These are phyloP conservation scores for Phytomonas sp. DNA, from an alignment of 208 protist species.

Conservation along the genomic window DNA sequence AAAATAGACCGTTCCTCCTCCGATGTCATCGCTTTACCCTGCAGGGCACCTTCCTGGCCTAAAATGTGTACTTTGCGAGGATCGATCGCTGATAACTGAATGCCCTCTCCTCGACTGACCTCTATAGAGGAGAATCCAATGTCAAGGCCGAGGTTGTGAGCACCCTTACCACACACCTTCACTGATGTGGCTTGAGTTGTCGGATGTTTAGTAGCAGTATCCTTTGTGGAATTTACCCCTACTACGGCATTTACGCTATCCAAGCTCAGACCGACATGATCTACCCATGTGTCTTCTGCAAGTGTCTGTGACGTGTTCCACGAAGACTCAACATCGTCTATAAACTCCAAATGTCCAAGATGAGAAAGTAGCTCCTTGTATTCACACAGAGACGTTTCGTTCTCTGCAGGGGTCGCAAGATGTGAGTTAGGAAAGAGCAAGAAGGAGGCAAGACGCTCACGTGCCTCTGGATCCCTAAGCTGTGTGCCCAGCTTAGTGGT, in stretches of 20 bases:
- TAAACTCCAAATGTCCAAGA: background rate
- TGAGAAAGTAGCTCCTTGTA: background rate
- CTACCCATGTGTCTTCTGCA: background rate
- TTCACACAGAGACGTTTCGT: background rate
- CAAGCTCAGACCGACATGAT: background rate
- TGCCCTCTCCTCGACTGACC: background rate
- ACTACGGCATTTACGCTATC: background rate
- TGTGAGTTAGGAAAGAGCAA: background rate
- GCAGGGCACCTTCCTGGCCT: background rate
- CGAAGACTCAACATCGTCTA: background rate
- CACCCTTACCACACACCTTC: background rate
- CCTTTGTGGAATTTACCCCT: background rate
- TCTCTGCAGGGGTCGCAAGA: background rate
- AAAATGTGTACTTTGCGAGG: background rate
- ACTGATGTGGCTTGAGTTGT: background rate
- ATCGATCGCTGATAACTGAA: background rate
- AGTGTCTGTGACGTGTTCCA: background rate
- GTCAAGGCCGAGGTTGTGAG: background rate
- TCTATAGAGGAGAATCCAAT: background rate
- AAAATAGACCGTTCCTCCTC: background rate
- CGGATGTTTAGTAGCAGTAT: background rate
- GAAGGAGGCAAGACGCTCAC: background rate
- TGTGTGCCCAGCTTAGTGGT: background rate
- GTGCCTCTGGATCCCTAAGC: background rate
- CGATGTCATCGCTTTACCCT: background rate